Conservation (phyloP, 192 early-diverging fungal species). For the Dispira simplex region DNA sequence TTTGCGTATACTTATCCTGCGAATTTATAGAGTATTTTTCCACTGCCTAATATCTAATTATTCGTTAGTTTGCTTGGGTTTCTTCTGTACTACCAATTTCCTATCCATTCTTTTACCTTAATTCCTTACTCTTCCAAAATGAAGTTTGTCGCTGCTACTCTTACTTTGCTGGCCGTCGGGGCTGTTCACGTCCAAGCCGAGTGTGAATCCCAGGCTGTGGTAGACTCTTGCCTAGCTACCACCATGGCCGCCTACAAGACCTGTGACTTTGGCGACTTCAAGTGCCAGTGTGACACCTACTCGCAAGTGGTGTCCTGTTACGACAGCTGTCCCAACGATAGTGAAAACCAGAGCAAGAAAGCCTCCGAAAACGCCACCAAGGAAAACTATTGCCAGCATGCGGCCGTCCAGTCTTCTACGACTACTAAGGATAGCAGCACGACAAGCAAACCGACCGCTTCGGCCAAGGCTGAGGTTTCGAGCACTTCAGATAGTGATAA, state of each 20-base stretch:
- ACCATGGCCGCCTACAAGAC: not conserved
- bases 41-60: not conserved
- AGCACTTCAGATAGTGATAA: too few relatives aligned
- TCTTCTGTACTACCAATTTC: not conserved
- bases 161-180: not conserved
- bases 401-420: not conserved
- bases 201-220: conserved; percentile 5
- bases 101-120: not conserved
- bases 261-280: conserved; percentile 10
- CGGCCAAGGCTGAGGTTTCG: too few relatives aligned
- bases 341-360: not conserved
- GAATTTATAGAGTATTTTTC: too few relatives aligned
- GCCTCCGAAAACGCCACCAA: not conserved
- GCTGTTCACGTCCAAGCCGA: not conserved
- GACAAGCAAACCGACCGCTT: too few relatives aligned
- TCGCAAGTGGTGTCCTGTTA: conserved; percentile 3
- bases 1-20: too few relatives aligned
- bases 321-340: conserved; percentile 8
- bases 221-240: conserved; percentile 11
- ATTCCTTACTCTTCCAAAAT: not conserved
- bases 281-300: not conserved
- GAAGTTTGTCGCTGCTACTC: not conserved
- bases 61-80: not conserved
- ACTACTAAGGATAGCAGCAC: too few relatives aligned
- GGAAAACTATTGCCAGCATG: conserved; percentile 9